Evolutionary conservation across 768 basidiomycete species (phyloP).

Genomic region (Neoboletus brunneissimus): DNA sequence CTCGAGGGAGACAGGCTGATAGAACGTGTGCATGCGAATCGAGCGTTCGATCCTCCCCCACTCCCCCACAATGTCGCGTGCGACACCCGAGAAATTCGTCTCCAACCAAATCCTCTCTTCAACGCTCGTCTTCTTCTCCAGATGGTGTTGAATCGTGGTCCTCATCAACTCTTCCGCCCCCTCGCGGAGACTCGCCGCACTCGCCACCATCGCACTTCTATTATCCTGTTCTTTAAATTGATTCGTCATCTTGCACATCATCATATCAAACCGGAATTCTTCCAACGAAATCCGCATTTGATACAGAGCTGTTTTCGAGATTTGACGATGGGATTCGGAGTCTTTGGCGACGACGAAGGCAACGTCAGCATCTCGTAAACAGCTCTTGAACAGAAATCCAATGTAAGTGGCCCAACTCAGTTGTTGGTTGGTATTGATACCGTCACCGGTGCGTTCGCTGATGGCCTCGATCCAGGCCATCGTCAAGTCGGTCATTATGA

Average conservation of each 20-base stretch:
- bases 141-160: constrained; percentile 4
- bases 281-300: constrained; percentile 48
- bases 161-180: constrained; percentile 5
- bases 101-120: constrained; percentile 40
- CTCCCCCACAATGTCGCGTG: constrained; percentile 41
- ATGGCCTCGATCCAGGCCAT: constrained; percentile 39
- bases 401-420: constrained; percentile 47
- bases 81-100: constrained; percentile 39
- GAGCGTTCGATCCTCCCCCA: constrained; percentile 43
- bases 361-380: constrained; percentile 43
- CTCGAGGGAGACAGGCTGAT: constrained; percentile 49
- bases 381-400: constrained; percentile 45
- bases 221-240: constrained; percentile 15
- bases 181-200: constrained; percentile 14
- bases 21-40: constrained; percentile 44
- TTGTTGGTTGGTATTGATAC: constrained; percentile 28
- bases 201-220: constrained; percentile 21
- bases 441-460: constrained; percentile 12
- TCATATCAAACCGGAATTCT: constrained; percentile 47
- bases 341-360: constrained; percentile 46
- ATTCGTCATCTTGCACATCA: constrained; percentile 27
- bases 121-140: constrained; percentile 23
- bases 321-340: constrained; percentile 53
- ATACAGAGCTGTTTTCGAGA: constrained; percentile 43
- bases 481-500: constrained; percentile 47